Base-by-base conservation (phyloP, 495 filamentous ascomycete genomes). In the Rhypophila decipiens region DNA sequence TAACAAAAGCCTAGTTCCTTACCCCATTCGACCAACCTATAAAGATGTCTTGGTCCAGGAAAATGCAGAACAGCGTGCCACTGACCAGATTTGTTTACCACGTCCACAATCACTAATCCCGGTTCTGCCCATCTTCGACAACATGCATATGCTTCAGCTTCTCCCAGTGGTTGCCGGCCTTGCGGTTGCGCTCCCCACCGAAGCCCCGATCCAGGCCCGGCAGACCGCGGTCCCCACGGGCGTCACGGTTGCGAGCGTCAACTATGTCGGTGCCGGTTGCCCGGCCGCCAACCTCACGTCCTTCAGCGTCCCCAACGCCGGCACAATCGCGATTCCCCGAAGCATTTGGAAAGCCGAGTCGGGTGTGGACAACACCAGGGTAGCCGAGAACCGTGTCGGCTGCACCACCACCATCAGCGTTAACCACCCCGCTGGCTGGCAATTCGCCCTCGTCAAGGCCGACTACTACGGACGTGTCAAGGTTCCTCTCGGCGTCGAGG, bases 391-490 rank as follows among this genome's bases (percentile, higher is more conserved):
- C 10, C 37, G 39, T 19, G 4, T 31, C 27, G 48, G 38, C 34
- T 52, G 50, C 24, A 44, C 47, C 31, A 36, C 13, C 33, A 20
- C 19, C 2, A 34, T 52, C 44, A 52, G 22, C 15, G 17, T 52
- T 44, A 52, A 39, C 44, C 44, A 52, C 22, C 12, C 50, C 38
- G 44, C 50, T 19, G 50, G 50, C 31, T 52, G 50, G 50, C 44
- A 47, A 15, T 43, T 43, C 44, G 27, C 44, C 9, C 27, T 52
- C 50, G 29, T 22, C 50, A 43, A 47, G 44, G 50, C 50, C 39
- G 44, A 52, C 17, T 52, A 48, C 50, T 52, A 52, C 20, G 50
- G 50, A 18, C 44, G 44, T 13, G 50, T 52, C 31, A 21, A 20
- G n/a, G 39, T 52, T 15, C 21, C 44, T 12, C 38, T 23, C 20